Percentiles rank a stretch among this genome's conserved stretches.
These are phyloP conservation scores for Mycena polygramma DNA, from an alignment of 768 basidiomycete species.

Conservation along the genomic window DNA sequence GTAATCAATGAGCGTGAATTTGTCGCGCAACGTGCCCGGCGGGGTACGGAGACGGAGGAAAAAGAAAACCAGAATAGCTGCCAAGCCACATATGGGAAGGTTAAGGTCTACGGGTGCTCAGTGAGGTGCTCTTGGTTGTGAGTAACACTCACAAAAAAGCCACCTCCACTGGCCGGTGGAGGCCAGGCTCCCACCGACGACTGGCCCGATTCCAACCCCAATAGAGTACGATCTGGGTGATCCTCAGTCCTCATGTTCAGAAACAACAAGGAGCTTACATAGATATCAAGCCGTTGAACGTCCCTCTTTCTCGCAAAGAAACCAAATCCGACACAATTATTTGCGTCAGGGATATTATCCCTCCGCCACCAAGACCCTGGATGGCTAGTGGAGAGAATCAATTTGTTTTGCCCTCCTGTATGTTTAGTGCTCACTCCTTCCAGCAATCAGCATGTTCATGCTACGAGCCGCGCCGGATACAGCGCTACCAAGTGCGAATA, in stretches of 20 bases:
- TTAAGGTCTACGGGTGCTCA: slow-evolving; percentile 20
- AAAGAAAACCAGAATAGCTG: not conserved
- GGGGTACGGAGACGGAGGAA: slow-evolving; percentile 51
- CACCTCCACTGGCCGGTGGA: slow-evolving; percentile 53
- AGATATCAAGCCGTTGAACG: slow-evolving; percentile 52
- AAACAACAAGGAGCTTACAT: slow-evolving; percentile 40
- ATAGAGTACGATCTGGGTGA: slow-evolving; percentile 48
- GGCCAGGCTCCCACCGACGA: slow-evolving; percentile 52
- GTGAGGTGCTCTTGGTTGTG: too few relatives aligned
- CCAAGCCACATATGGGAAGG: not conserved
- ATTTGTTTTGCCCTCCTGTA: too few relatives aligned
- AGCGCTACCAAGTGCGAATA: slow-evolving; percentile 59
- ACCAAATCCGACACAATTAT: slow-evolving; percentile 56
- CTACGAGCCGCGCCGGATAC: slow-evolving; percentile 56
- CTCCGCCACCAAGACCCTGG: slow-evolving; percentile 52
- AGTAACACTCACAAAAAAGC: slow-evolving; percentile 49
- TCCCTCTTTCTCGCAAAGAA: slow-evolving; percentile 58
- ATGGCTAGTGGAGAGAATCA: slow-evolving; percentile 41
- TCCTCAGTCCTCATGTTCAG: not conserved
- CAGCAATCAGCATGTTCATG: slow-evolving; percentile 58
- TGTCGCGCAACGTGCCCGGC: slow-evolving; percentile 47
- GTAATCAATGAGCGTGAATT: slow-evolving; percentile 58
- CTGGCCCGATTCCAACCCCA: slow-evolving; percentile 49
- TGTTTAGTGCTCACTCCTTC: slow-evolving; percentile 43
- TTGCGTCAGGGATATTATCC: slow-evolving; percentile 50